Conservation (phyloP, 2,329 filamentous ascomycete genomes). For the Trichoderma hamatum region DNA sequence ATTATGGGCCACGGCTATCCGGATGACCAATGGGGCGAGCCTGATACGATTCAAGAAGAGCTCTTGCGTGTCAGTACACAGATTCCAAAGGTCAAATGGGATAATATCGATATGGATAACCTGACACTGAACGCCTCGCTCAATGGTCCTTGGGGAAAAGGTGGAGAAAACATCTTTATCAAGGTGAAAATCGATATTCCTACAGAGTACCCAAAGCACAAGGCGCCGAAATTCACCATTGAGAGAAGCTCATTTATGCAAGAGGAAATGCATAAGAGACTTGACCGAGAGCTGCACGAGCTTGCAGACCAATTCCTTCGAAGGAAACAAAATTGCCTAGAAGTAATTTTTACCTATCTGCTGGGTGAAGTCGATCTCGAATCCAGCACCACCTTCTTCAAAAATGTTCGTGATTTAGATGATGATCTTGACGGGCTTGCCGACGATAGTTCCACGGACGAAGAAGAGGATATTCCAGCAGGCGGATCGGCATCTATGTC, state of each 20-base stretch:
- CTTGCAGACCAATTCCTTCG: constrained; percentile 59
- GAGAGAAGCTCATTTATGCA: constrained; percentile 66
- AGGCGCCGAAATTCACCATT: constrained; percentile 61
- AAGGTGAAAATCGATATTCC: constrained; percentile 65
- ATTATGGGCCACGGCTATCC: constrained; percentile 56
- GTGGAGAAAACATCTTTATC: constrained; percentile 61
- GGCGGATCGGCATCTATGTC: constrained; percentile 63
- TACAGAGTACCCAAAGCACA: constrained; percentile 59
- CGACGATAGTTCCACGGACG: constrained; percentile 84
- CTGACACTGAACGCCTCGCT: constrained; percentile 62
- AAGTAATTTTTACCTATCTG: constrained; percentile 64
- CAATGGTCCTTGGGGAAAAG: constrained; percentile 65
- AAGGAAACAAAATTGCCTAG: constrained; percentile 63
- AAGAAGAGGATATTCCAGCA: constrained; percentile 62
- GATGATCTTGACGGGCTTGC: constrained; percentile 59
- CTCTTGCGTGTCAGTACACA: constrained; percentile 64
- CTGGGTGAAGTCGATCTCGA: constrained; percentile 65
- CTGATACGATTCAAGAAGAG: constrained; percentile 66
- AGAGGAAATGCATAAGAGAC: constrained; percentile 53
- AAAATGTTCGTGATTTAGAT: constrained; percentile 65
- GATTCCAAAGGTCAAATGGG: constrained; percentile 66
- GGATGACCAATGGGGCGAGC: constrained; percentile 62
- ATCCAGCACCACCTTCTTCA: constrained; percentile 63
- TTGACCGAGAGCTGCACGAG: constrained; percentile 59
- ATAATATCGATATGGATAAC: constrained; percentile 65